Conservation (phyloP, 1,139 yeast species). For the Debaryomyces sp. region DNA sequence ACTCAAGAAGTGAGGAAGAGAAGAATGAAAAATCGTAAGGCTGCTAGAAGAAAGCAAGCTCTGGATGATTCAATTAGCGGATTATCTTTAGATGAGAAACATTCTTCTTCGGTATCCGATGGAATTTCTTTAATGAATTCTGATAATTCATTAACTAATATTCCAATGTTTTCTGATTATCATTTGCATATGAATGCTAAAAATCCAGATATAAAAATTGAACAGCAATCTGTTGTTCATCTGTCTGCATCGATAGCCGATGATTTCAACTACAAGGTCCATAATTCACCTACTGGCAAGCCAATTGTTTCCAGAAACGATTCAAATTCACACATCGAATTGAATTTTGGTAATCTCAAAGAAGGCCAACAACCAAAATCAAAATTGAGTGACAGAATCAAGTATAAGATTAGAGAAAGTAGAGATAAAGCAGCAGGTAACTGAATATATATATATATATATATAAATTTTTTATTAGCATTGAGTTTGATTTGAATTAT, state of each 20-base stretch:
- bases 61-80: slow-evolving; percentile 21
- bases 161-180: slow-evolving; percentile 57
- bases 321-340: slow-evolving; percentile 36
- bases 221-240: slow-evolving; percentile 29
- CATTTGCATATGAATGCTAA: slow-evolving; percentile 39
- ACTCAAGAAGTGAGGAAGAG: slow-evolving; percentile 56
- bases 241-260: slow-evolving; percentile 33
- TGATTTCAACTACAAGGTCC: slow-evolving; percentile 23
- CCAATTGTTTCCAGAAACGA: slow-evolving; percentile 23
- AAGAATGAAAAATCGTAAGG: slow-evolving; percentile 29
- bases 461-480: background rate
- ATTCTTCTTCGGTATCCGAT: slow-evolving; percentile 48
- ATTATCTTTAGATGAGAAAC: slow-evolving; percentile 24
- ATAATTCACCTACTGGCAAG: slow-evolving; percentile 8
- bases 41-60: slow-evolving; percentile 20
- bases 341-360: slow-evolving; percentile 30
- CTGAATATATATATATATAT: background rate
- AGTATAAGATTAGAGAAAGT: slow-evolving; percentile 36
- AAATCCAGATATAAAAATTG: slow-evolving; percentile 26
- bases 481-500: background rate
- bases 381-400: slow-evolving; percentile 38
- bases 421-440: slow-evolving; percentile 19
- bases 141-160: slow-evolving; percentile 54
- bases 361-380: slow-evolving; percentile 12
- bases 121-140: slow-evolving; percentile 58